phyloP scores from a whole-genome alignment of 1,284 basidiomycete genomes.

The Naganishia cerealis region DNA sequence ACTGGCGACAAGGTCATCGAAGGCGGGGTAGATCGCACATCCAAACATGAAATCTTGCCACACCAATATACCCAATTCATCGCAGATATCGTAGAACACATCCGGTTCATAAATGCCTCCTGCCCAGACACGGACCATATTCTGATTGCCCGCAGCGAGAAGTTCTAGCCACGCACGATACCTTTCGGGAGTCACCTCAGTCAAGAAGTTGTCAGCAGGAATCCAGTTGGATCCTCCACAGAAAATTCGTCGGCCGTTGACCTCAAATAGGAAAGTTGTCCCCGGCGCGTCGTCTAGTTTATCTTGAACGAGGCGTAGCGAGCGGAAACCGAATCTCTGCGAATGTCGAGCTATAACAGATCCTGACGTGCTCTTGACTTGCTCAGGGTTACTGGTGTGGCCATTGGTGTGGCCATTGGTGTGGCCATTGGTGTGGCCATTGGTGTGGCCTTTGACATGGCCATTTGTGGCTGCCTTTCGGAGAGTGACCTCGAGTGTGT shows the following conservation, averaged over 20 bases:
- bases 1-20: constrained; percentile 54
- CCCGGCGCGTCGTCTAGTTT: constrained; percentile 70
- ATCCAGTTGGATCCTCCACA: constrained; percentile 90
- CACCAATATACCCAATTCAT: constrained; percentile 68
- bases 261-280: constrained; percentile 78
- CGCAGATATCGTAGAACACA: constrained; percentile 57
- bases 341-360: constrained; percentile 42
- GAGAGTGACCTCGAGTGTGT: constrained; percentile 62
- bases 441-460: not conserved
- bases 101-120: constrained; percentile 59
- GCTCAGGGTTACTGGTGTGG: constrained; percentile 8
- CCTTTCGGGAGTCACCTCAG: constrained; percentile 62
- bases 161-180: constrained; percentile 57
- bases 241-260: constrained; percentile 84
- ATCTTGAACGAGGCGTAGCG: constrained; percentile 71
- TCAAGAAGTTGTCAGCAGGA: constrained; percentile 81
- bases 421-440: not conserved
- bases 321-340: constrained; percentile 71
- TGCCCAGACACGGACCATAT: constrained; percentile 60
- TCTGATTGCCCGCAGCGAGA: constrained; percentile 58
- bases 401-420: constrained; percentile 37
- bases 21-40: constrained; percentile 60
- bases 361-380: not conserved
- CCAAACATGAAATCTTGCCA: constrained; percentile 60
- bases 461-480: constrained; percentile 51